Percentiles rank a stretch among this genome's conserved stretches.
These are phyloP conservation scores for Colletotrichum truncatum DNA, from an alignment of 2,329 filamentous ascomycete species.

Conservation along the genomic window DNA sequence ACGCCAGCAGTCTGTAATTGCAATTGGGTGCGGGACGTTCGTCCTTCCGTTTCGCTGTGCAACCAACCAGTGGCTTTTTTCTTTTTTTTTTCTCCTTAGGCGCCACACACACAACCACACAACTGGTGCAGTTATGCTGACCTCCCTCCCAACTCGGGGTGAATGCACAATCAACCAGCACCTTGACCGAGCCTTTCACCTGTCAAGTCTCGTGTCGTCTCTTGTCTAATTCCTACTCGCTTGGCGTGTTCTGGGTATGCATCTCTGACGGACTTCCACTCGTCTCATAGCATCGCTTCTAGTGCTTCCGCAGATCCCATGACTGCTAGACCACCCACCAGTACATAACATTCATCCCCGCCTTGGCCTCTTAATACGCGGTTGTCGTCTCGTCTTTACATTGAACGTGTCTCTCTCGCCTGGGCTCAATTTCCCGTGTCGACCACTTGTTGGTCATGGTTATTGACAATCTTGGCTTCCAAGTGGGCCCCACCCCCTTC, in stretches of 20 bases:
- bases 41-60: too few species aligned
- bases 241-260: too few species aligned
- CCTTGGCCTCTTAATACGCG: conserved; percentile 11
- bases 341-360: not conserved
- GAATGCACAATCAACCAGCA: conserved; percentile 12
- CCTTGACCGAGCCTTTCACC: conserved; percentile 2
- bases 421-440: conserved; percentile 24
- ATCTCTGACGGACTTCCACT: not conserved
- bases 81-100: too few species aligned
- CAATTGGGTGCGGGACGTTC: too few species aligned
- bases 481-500: conserved; percentile 9
- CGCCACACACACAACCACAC: too few species aligned
- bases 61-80: too few species aligned
- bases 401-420: conserved; percentile 14
- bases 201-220: not conserved
- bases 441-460: conserved; percentile 17
- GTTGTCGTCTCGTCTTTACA: conserved; percentile 15
- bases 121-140: not conserved
- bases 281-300: too few species aligned
- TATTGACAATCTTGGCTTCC: not conserved
- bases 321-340: not conserved
- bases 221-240: not conserved
- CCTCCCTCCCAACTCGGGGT: not conserved
- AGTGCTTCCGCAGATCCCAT: conserved; percentile 1
- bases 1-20: too few species aligned